These are phyloP conservation scores for Fusarium penzigii DNA, from an alignment of 2,329 filamentous ascomycete genomes.

Conservation along the genomic window DNA sequence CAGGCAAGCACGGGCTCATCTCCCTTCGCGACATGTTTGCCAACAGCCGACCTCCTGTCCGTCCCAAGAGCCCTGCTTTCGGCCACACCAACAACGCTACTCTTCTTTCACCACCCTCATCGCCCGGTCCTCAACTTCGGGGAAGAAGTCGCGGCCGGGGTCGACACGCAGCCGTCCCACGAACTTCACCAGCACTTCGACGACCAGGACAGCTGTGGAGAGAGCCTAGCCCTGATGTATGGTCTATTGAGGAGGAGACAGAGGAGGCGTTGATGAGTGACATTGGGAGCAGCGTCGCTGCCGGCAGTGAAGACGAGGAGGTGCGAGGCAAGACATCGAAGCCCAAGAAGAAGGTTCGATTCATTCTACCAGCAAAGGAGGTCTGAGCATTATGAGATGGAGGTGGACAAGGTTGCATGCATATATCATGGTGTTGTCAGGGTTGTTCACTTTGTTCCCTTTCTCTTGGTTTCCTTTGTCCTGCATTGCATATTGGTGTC, in stretches of 20 bases:
- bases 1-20: constrained; percentile 41
- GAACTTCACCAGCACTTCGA: constrained; percentile 33
- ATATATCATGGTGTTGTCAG: constrained; percentile 17
- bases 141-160: constrained; percentile 34
- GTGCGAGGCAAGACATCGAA: constrained; percentile 43
- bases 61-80: constrained; percentile 35
- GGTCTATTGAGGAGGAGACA: constrained; percentile 60
- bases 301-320: constrained; percentile 32
- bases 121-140: constrained; percentile 29
- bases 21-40: constrained; percentile 46
- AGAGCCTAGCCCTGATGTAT: constrained; percentile 60
- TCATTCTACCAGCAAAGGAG: constrained; percentile 50
- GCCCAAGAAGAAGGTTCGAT: constrained; percentile 58
- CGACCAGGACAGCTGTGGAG: constrained; percentile 51
- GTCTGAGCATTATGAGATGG: constrained; percentile 11
- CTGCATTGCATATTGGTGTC: not conserved
- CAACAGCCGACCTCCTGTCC: constrained; percentile 35
- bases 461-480: not conserved
- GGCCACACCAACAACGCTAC: constrained; percentile 31
- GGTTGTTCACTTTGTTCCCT: constrained; percentile 8
- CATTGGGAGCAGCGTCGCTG: constrained; percentile 35
- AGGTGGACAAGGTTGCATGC: constrained; percentile 21
- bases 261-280: constrained; percentile 54
- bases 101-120: constrained; percentile 29
- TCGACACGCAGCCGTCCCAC: constrained; percentile 27